A percentile compares a stretch with the other conserved stretches of the same genome.
phyloP scores from a whole-genome alignment of 148 eudicot genomes.

The Linanthus parryae region DNA sequence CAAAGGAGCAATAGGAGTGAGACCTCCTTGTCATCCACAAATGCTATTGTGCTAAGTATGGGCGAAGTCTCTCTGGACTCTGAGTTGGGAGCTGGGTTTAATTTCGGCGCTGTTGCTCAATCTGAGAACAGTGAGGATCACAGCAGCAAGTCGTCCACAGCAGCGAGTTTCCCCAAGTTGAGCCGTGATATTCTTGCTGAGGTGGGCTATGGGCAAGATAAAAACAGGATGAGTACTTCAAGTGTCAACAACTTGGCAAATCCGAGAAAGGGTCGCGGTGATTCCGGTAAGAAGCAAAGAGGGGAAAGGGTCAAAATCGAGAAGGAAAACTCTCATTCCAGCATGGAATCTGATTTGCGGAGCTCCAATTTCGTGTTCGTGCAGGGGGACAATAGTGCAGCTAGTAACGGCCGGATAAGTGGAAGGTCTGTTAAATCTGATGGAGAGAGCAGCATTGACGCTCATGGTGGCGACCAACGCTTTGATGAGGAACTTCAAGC shows the following conservation, averaged over 20 bases:
- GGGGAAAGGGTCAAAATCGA: conserved; percentile 43
- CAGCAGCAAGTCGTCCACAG: conserved; percentile 75
- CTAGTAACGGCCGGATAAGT: conserved; percentile 38
- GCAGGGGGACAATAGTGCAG: conserved; percentile 36
- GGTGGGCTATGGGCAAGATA: conserved; percentile 23
- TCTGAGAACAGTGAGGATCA: conserved; percentile 69
- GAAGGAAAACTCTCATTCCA: conserved; percentile 67
- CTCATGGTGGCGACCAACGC: conserved; percentile 27
- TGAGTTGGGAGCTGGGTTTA: conserved; percentile 17
- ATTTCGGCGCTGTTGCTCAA: conserved; percentile 35
- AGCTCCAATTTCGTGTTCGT: conserved; percentile 56
- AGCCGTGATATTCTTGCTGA: conserved; percentile 19
- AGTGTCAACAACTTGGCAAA: conserved; percentile 22
- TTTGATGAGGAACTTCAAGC: conserved; percentile 19
- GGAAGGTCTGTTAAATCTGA: conserved; percentile 23
- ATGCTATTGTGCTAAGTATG: conserved; percentile 31
- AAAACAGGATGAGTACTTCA: conserved; percentile 23
- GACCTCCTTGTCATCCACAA: conserved; percentile 57
- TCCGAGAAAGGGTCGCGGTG: conserved; percentile 21
- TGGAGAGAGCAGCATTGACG: conserved; percentile 41
- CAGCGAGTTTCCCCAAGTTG: conserved; percentile 53
- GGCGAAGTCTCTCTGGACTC: conserved; percentile 16
- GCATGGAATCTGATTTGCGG: conserved; percentile 80
- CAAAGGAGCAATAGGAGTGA: conserved; percentile 30
- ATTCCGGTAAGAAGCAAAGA: conserved; percentile 49